Base-by-base conservation (phyloP, 352 stramenopile genomes). In the Phytophthora sp. region DNA sequence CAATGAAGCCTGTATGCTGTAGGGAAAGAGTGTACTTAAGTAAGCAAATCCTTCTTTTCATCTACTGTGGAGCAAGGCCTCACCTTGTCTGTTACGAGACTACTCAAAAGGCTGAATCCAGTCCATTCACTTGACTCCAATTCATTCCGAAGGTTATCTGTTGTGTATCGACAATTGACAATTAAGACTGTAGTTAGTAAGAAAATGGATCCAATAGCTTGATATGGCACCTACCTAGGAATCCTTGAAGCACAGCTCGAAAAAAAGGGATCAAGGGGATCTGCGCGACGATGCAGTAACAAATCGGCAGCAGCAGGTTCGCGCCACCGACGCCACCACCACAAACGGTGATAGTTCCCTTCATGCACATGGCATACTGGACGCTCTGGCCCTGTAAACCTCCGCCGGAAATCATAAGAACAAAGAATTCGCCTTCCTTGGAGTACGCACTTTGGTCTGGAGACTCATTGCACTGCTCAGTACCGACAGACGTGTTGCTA, bases 341-440 rank as follows among this genome's bases (percentile, higher is more conserved):
- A 4, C 55, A 66, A 35, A 88, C 27, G n/a, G 15, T 49, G 9
- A 82, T 41, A 21, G 24, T 44, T 21, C 66, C 70, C 52, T 84
- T 85, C 75, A 86, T 71, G 45, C 79, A 88, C 44, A 78, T 84
- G 8, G 77, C 77, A 66, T 84, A 88, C 39, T 86, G 79, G 45
- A 86, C 69, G 33, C 57, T 77, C 42, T 88, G 79, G 3, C 79
- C 79, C 54, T 86, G 77, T 0, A 66, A 44, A 1, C 79, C 79
- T 23, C 79, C 74, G 1, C 79, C 77, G n/a, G 79, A 82, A 4
- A 88, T 71, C 66, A 86, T 61, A 21, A 88, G 39, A 12, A 86
- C 74, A 55, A 88, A 88, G 47, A 84, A 83, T 1, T 76, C 69
- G 16, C 29, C 67, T 41, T 62, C 20, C 11, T 54, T 41, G 23